These are phyloP conservation scores for Raffaelea arxii DNA, from an alignment of 2,329 filamentous ascomycete species.

Conservation along the genomic window DNA sequence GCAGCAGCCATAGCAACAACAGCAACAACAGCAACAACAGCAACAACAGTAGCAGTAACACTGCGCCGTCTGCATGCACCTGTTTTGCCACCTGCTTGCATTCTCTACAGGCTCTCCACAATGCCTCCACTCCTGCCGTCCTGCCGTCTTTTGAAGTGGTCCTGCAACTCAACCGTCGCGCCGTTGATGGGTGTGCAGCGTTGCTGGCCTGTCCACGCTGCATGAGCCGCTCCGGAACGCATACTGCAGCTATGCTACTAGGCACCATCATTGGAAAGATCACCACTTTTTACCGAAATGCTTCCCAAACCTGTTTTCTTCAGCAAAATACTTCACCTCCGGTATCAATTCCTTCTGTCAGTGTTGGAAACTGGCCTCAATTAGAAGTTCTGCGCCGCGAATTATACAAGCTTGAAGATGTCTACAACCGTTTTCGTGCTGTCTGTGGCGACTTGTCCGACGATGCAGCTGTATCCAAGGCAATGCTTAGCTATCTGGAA, in stretches of 20 bases:
- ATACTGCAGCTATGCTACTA: constrained; percentile 39
- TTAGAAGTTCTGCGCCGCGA: constrained; percentile 38
- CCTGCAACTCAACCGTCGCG: constrained; percentile 34
- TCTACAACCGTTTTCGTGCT: constrained; percentile 34
- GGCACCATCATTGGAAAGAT: constrained; percentile 39
- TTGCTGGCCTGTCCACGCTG: constrained; percentile 37
- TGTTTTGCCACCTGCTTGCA: constrained; percentile 38
- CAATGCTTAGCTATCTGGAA: constrained; percentile 34
- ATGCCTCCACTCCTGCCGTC: constrained; percentile 25
- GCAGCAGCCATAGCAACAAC: neutral
- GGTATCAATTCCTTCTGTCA: constrained; percentile 16
- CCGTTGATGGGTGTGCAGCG: constrained; percentile 35
- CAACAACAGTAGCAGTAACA: neutral
- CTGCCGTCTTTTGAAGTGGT: constrained; percentile 28
- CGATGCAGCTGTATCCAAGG: constrained; percentile 32
- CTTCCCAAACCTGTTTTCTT: constrained; percentile 26
- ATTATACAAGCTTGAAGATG: constrained; percentile 35
- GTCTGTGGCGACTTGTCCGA: constrained; percentile 29
- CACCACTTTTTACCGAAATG: constrained; percentile 34
- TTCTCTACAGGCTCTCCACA: constrained; percentile 36
- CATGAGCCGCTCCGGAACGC: constrained; percentile 31
- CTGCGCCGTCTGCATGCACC: constrained; percentile 21
- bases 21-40: constrained; percentile 1
- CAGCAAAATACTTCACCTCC: neutral
- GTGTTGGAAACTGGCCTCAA: constrained; percentile 36